Base-by-base conservation (phyloP, 2,329 filamentous ascomycete genomes). In the Cytospora paraplurivora region DNA sequence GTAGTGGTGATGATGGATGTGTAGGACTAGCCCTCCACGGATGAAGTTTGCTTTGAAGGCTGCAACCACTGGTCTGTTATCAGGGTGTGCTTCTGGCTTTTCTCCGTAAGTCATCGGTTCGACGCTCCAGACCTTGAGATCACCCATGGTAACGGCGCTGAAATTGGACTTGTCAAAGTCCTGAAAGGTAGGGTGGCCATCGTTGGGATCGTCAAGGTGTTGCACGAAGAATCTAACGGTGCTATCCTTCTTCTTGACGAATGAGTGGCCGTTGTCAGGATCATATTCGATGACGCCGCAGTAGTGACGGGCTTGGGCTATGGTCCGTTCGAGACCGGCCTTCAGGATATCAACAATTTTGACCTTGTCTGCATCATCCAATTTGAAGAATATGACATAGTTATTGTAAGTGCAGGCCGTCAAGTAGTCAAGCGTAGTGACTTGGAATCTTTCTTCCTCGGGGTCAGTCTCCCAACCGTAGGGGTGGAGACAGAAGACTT, bases 1-100 rank as follows among this genome's bases (percentile, higher is more conserved):
- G 55, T 76, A 81, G 62, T 81, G 78, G 52, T 81, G 79, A 56
- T 71, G 68, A 49, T 80, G 77, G 57, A 76, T 77, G 38, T 73
- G 75, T 58, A 81, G 74, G 10, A 81, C 71, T 1, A 80, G 63
- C 0, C 78, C 78, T 3, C 77, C 78, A 0, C 69, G 72, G 33
- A 80, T 69, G 49, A 81, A 76, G 67, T 76, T 81, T 0, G 74
- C 75, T 59, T 79, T 74, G 68, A 76, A 81, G 0, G 73, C 76
- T 0, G 77, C 70, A 0, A 72, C 68, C 0, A 71, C 62, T 1
- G 78, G 77, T 8, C 67, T 74, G 5, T 62, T 69, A 17, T 75
- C 71, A 0, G 74, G 74, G 13, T 75, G 68, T 5, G 75, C 73
- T 60, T 78, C 77, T 1, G 74, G 75, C 67, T 74, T 76, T 66